These are phyloP conservation scores for Gastrolobium villosum DNA, from an alignment of 306 rosid species.

Conservation along the genomic window DNA sequence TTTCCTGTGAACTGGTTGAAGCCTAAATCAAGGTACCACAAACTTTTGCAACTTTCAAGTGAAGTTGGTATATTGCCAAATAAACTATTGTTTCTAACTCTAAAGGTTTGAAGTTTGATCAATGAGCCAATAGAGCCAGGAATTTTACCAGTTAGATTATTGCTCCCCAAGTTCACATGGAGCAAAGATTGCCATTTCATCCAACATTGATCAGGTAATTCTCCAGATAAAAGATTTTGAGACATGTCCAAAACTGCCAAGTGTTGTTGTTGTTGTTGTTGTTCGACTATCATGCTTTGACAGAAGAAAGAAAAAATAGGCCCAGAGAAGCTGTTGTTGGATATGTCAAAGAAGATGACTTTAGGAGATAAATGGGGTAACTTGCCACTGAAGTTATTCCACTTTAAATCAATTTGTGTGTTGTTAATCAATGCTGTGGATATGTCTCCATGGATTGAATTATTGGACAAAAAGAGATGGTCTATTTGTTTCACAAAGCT, in stretches of 20 bases:
- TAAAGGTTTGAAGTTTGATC: constrained; percentile 10
- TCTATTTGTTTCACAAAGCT: constrained; percentile 1
- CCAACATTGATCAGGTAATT: constrained; percentile 8
- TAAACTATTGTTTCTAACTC: constrained; percentile 39
- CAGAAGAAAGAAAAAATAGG: constrained; percentile 15
- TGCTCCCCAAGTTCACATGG: constrained; percentile 38
- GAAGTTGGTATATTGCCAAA: constrained; percentile 40
- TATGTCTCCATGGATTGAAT: constrained; percentile 28
- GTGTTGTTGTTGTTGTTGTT: not conserved
- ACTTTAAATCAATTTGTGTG: not conserved
- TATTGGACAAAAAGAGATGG: not conserved
- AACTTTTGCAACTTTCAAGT: not conserved
- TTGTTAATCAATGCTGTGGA: constrained; percentile 3
- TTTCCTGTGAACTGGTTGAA: constrained; percentile 39
- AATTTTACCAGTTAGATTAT: constrained; percentile 40
- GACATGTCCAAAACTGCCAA: not conserved
- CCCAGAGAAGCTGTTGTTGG: constrained; percentile 36
- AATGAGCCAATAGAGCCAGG: constrained; percentile 48
- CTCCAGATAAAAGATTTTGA: constrained; percentile 6
- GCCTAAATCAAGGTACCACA: not conserved
- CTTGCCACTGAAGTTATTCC: not conserved
- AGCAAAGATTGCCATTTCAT: not conserved
- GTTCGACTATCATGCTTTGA: not conserved
- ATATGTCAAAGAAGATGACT: not conserved
- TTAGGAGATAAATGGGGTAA: constrained; percentile 32